Evolutionary conservation across 768 basidiomycete genomes (phyloP), one percentile per base, ranked within the genome.

Genomic region (Symmetrospora coprosmae): DNA sequence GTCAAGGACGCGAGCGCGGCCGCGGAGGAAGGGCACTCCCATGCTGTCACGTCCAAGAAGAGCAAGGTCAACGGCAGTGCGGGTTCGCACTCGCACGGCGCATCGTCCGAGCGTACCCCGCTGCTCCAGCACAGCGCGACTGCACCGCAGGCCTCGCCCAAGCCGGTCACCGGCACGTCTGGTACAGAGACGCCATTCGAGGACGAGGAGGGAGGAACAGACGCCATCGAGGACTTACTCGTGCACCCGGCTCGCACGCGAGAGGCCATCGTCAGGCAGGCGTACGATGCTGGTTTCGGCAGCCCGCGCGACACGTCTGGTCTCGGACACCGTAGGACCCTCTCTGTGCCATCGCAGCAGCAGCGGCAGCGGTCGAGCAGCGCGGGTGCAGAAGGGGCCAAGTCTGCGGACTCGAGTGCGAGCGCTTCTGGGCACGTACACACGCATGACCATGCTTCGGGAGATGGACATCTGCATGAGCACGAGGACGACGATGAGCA

Each of bases 181-280:
- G 55, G 55, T 7, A 35, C 31, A 4, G 55, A 58, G 23, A 45
- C 55, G 52, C 51, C 28, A 2, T 25, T 47, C 50, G 63, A 50
- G 2, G 50, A 46, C 9, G 66, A 66, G n/a, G 56, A 34, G 1
- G 35, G 37, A 25, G 33, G 37, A 1, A 45, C 27, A 1, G 23
- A 60, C 17, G 62, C 58, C 39, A 58, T 74, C 38, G 70, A 71
- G 0, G 82, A 84, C 0, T 71, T 88, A 5, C 87, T 83, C 71
- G 84, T 85, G 23, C 75, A 77, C 67, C 77, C 77, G 0, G 76
- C 76, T 8, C 72, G 73, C 48, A 72, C 73, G 14, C 73, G 77
- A 3, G 76, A 75, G n/a, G 70, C 68, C 23, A 71, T 78, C 28
- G 71, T 65, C 79, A 85, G 87, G 72, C 82, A 85, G 17, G 92